These are phyloP conservation scores for Nakazawaea ernobii DNA, from an alignment of 805 yeast species.

Conservation along the genomic window DNA sequence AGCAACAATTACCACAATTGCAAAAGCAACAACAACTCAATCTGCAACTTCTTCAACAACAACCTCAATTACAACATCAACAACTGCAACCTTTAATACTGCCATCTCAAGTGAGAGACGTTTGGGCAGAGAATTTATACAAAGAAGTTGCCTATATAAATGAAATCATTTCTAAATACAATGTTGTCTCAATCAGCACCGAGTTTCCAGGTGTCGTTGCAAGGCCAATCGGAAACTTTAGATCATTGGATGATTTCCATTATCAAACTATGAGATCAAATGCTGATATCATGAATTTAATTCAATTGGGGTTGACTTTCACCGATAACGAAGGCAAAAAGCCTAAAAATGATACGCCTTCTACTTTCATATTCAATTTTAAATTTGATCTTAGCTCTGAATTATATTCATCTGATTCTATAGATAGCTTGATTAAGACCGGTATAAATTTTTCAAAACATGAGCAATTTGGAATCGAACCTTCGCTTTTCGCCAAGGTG, in stretches of 20 bases:
- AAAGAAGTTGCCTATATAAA: slow-evolving; percentile 61
- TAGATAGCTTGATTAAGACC: slow-evolving; percentile 71
- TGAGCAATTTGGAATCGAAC: slow-evolving; percentile 71
- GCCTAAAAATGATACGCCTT: slow-evolving; percentile 54
- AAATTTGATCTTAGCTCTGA: slow-evolving; percentile 68
- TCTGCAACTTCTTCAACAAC: slow-evolving; percentile 13
- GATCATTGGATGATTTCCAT: slow-evolving; percentile 86
- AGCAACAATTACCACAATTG: slow-evolving; percentile 15
- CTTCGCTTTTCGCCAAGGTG: slow-evolving; percentile 74
- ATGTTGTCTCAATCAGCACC: slow-evolving; percentile 68
- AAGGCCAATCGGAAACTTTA: slow-evolving; percentile 90
- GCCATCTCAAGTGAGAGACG: slow-evolving; percentile 59
- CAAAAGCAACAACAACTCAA: slow-evolving; percentile 14
- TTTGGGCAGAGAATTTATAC: slow-evolving; percentile 67
- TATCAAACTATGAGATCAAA: slow-evolving; percentile 92
- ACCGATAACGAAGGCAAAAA: slow-evolving; percentile 64
- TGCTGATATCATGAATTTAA: slow-evolving; percentile 77
- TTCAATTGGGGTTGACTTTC: slow-evolving; percentile 80
- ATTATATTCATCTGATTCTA: slow-evolving; percentile 84
- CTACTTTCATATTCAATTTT: slow-evolving; percentile 97
- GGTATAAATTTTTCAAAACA: slow-evolving; percentile 80
- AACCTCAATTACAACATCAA: slow-evolving; percentile 15
- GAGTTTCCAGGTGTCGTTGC: slow-evolving; percentile 97
- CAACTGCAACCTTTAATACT: slow-evolving; percentile 15
- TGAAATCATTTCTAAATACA: slow-evolving; percentile 49